Percentiles rank a stretch among this genome's conserved stretches.
Conservation (phyloP, 805 yeast species). For the Suhomyces faveliae region DNA sequence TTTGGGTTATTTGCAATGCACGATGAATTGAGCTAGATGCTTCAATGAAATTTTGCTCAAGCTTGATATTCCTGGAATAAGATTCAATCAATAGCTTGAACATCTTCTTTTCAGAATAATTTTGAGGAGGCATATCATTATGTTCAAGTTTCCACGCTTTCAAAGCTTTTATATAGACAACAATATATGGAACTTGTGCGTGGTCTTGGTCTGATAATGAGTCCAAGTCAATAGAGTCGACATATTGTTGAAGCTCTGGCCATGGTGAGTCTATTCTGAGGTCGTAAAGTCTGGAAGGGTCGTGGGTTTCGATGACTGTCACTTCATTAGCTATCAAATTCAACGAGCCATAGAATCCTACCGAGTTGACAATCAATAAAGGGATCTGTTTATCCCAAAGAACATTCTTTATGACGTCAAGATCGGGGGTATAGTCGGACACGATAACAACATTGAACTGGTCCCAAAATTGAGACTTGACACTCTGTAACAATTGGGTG, state of each 20-base stretch:
- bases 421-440: constrained; percentile 25
- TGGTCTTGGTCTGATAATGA: constrained; percentile 41
- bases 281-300: constrained; percentile 61
- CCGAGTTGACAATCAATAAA: constrained; percentile 46
- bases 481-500: constrained; percentile 10
- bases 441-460: constrained; percentile 51
- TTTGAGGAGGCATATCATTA: constrained; percentile 30
- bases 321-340: constrained; percentile 54
- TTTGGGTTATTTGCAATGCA: constrained; percentile 34
- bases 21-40: constrained; percentile 36
- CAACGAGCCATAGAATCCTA: constrained; percentile 67
- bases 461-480: constrained; percentile 40
- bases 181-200: constrained; percentile 69
- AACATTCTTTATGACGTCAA: constrained; percentile 29
- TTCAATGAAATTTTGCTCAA: constrained; percentile 48
- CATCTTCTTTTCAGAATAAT: constrained; percentile 40
- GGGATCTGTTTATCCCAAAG: constrained; percentile 53
- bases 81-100: constrained; percentile 37
- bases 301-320: constrained; percentile 71
- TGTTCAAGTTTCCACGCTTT: constrained; percentile 39
- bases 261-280: constrained; percentile 70
- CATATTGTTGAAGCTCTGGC: constrained; percentile 56
- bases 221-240: constrained; percentile 50
- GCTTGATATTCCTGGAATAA: constrained; percentile 46
- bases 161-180: constrained; percentile 57